These are phyloP conservation scores for Aspergillus nomiae DNA, from an alignment of 2,329 filamentous ascomycete genomes.

Conservation along the genomic window DNA sequence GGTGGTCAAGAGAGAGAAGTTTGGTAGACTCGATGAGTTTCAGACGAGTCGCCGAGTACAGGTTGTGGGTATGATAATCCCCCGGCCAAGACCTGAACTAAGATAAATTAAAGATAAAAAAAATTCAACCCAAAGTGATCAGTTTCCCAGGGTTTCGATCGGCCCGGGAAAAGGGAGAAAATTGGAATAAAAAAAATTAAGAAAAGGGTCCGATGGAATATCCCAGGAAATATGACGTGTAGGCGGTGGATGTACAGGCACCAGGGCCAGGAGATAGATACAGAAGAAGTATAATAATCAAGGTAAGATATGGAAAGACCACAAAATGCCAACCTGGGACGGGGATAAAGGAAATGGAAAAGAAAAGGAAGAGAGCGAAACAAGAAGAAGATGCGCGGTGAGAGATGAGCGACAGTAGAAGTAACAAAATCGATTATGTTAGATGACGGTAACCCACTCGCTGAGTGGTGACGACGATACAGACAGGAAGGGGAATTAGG, in stretches of 20 bases:
- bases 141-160: conserved; percentile 5
- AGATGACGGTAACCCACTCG: conserved; percentile 17
- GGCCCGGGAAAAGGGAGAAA: neutral
- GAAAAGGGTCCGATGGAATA: conserved; percentile 3
- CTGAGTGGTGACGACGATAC: conserved; percentile 21
- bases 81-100: conserved; percentile 23
- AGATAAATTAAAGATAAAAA: conserved; percentile 11
- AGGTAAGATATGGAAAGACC: conserved; percentile 1
- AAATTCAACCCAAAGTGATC: neutral
- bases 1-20: conserved; percentile 1
- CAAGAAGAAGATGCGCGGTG: conserved; percentile 13
- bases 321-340: neutral
- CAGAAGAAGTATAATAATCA: conserved; percentile 15
- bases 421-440: conserved; percentile 13
- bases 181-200: neutral
- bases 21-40: conserved; percentile 21
- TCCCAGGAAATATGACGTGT: conserved; percentile 8
- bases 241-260: conserved; percentile 19
- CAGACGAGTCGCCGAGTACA: conserved; percentile 16
- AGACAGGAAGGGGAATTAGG: conserved; percentile 6
- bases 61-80: conserved; percentile 11
- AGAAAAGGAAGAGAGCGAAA: conserved; percentile 3
- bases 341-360: conserved; percentile 1
- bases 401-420: conserved; percentile 8
- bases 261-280: conserved; percentile 17